Base-by-base conservation (phyloP, 1,139 yeast genomes). In the Kazachstania sp. region DNA sequence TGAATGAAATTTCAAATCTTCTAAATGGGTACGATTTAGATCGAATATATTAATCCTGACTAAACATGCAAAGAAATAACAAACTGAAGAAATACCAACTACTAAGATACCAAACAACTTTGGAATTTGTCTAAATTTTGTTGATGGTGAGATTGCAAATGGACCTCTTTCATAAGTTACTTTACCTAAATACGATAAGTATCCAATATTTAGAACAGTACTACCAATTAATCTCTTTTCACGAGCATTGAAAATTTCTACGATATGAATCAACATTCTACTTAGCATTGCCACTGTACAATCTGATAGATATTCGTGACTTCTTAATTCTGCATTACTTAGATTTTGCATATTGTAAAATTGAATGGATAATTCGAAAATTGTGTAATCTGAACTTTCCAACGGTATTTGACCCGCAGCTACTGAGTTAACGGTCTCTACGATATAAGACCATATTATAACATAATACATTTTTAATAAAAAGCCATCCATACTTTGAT, bases 301-400 rank as follows among this genome's bases (percentile, higher is more conserved):
- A 45, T 61, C 65, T 42, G 37, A 52, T 32, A 50, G 45, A 50
- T 45, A 50, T 26, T 20, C 39, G 13, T 29, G 20, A 2, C 32
- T 18, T 2, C 28, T 4, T n/a, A 28, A 31, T 8, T 36, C 18
- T 15, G 23, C 31, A 3, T 13, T 13, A 30, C 26, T 13, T 9
- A 31, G 18, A 7, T 32, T 20, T 12, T 37, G 26, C 35, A 43
- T 34, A 12, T 7, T 15, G 18, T 47, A 44, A 37, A 61, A 57
- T 32, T 55, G 60, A 6, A 60, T 47, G 3, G 65, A 55, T 9
- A 63, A 52, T 45, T 63, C 67, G 48, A 63, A 63, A 9, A 63
- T 56, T 1, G 66, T 55, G 44, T 57, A 62, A 36, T 63, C 66
- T 3, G 61, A 52, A 26, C 58, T 60, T 42, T 61, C 66, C 50